These are phyloP conservation scores for Lentinula sp. DNA, from an alignment of 768 basidiomycete genomes.

Conservation along the genomic window DNA sequence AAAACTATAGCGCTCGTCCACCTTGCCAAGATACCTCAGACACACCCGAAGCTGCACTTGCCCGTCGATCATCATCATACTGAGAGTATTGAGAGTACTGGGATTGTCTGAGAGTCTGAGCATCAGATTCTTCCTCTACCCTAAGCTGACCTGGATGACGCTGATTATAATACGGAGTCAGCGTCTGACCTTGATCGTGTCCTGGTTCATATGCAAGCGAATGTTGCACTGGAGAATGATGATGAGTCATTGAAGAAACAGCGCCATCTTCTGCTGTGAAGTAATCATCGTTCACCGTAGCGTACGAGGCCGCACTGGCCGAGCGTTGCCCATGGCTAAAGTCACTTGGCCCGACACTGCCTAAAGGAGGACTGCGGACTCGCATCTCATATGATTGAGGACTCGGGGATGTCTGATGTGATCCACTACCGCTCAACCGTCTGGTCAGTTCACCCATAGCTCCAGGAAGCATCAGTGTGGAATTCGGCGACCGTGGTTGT, in stretches of 20 bases:
- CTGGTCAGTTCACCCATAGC: background rate
- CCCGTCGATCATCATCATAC: slow-evolving; percentile 18
- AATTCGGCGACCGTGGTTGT: slow-evolving; percentile 19
- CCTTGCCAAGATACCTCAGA: slow-evolving; percentile 10
- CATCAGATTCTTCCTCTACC: background rate
- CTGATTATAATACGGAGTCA: background rate
- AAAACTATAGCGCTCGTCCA: slow-evolving; percentile 9
- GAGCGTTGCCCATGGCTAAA: background rate
- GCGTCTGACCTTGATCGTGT: background rate
- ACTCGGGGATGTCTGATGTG: background rate
- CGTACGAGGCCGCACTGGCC: slow-evolving; percentile 26
- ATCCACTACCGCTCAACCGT: slow-evolving; percentile 9
- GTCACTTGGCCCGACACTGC: background rate
- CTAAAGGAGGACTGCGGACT: slow-evolving; percentile 22
- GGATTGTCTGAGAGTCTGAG: background rate
- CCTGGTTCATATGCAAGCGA: background rate
- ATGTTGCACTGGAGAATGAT: background rate
- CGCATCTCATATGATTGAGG: slow-evolving; percentile 32
- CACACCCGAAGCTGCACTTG: background rate
- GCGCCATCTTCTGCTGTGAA: slow-evolving; percentile 18
- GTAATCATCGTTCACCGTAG: slow-evolving; percentile 39
- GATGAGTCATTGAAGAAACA: background rate
- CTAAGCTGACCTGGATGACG: background rate
- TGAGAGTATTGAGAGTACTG: slow-evolving; percentile 13
- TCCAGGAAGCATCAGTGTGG: slow-evolving; percentile 4